Base-by-base conservation (phyloP, 2,329 filamentous ascomycete species). In the Immersiporthe knoxdaviesiana region DNA sequence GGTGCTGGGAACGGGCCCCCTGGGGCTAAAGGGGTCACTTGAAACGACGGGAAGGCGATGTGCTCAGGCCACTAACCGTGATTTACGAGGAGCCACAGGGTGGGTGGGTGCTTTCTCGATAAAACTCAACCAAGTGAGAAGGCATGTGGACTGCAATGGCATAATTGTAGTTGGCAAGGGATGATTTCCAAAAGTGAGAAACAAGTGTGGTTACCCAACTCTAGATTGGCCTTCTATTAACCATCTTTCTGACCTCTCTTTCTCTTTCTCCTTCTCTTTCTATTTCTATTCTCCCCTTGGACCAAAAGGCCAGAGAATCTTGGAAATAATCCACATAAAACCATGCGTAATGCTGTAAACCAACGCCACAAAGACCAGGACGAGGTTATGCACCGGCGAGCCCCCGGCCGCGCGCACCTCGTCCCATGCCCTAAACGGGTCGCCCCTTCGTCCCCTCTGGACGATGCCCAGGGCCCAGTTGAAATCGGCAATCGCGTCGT, bases 401-500 rank as follows among this genome's bases (percentile, higher is more conserved):
- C 69, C 69, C 1, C 64, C 62, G 12, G 69, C 67, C 11, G 58
- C 50, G 52, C 44, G 44, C 18, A 71, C 64, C 37, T 69, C 67
- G 8, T 27, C 5, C 30, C 60, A 65, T 6, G 69, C 69, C 6
- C 64, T 67, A 2, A 24, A 27, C 6, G 69, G 69, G 2, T 71
- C 67, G 1, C 32, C 58, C 6, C 69, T 35, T 14, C 54, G 27
- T 6, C 59, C 69, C 52, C 56, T 65, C 32, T 64, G 41, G n/a
- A 66, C 63, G 16, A 68, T 52, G 6, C 54, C 61, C 27, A 70
- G 16, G 6, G 69, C 71, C 71, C 71, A 72, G 35, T 71, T 67
- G 24, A 72, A 67, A n/a, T 72, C 71, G 1, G 56, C 50, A 37
- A 71, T 71, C 14, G 60, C 60, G 27, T 72, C 68, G 44, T 72